These are phyloP conservation scores for Chrysosporium keratinophilum DNA, from an alignment of 2,329 filamentous ascomycete species.

Conservation along the genomic window DNA sequence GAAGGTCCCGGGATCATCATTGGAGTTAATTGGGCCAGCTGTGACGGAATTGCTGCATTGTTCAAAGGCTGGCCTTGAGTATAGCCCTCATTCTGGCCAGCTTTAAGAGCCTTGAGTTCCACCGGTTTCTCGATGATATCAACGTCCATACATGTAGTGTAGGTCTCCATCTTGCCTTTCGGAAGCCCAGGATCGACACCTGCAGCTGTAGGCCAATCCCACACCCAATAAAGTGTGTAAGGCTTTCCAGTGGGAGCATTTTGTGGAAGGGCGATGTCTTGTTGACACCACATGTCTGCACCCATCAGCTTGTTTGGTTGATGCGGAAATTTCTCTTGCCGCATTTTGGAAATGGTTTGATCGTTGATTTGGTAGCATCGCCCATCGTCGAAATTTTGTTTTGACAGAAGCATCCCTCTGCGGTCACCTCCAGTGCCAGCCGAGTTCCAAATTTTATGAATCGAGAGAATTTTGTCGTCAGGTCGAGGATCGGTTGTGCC, in stretches of 20 bases:
- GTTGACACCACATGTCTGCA: slow-evolving; percentile 65
- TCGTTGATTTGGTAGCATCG: slow-evolving; percentile 73
- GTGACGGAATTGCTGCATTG: slow-evolving; percentile 30
- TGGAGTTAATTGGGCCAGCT: slow-evolving; percentile 27
- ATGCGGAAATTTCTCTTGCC: slow-evolving; percentile 48
- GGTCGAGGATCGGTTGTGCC: slow-evolving; percentile 52
- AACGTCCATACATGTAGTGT: slow-evolving; percentile 43
- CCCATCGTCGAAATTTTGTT: slow-evolving; percentile 77
- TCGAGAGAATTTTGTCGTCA: slow-evolving; percentile 50
- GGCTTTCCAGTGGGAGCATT: slow-evolving; percentile 52
- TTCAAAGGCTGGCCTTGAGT: slow-evolving; percentile 28
- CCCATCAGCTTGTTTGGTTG: slow-evolving; percentile 44
- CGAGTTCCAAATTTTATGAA: slow-evolving; percentile 67
- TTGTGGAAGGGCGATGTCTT: slow-evolving; percentile 63
- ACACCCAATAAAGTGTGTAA: slow-evolving; percentile 89
- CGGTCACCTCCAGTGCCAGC: slow-evolving; percentile 72
- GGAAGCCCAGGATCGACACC: slow-evolving; percentile 27
- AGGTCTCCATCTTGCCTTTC: slow-evolving; percentile 38
- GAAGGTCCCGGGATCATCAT: slow-evolving; percentile 10
- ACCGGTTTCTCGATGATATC: slow-evolving; percentile 22
- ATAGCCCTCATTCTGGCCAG: slow-evolving; percentile 21
- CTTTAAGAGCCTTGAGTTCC: slow-evolving; percentile 3
- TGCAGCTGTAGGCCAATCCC: slow-evolving; percentile 70
- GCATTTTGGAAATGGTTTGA: slow-evolving; percentile 48
- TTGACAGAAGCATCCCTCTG: slow-evolving; percentile 64